phyloP scores from a whole-genome alignment of 2,329 filamentous ascomycete genomes.

The Cyphellophora attinorum region DNA sequence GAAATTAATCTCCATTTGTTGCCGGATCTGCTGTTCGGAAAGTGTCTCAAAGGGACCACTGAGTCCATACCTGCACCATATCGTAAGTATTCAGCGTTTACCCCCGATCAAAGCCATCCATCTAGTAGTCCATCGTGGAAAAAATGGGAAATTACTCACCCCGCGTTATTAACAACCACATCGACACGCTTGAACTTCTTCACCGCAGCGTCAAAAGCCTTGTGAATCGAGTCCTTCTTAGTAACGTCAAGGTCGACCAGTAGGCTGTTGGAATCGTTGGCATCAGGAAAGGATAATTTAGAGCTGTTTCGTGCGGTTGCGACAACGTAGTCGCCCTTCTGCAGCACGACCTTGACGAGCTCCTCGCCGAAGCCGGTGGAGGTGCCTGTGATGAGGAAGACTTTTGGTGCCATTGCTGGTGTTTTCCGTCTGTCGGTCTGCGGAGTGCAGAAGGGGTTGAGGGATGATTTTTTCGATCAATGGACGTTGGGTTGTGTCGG shows the following conservation, averaged over 20 bases:
- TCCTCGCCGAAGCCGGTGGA: slow-evolving; percentile 34
- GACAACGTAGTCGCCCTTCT: slow-evolving; percentile 31
- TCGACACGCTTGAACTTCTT: slow-evolving; percentile 47
- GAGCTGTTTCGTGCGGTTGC: slow-evolving; percentile 30
- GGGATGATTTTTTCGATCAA: too few relatives aligned
- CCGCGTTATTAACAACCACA: slow-evolving; percentile 49
- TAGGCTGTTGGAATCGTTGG: slow-evolving; percentile 32
- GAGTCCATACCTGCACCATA: too few relatives aligned
- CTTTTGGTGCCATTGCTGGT: too few relatives aligned
- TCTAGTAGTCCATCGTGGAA: too few relatives aligned
- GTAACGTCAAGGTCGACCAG: slow-evolving; percentile 45
- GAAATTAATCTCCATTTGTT: slow-evolving; percentile 51
- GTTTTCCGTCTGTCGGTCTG: too few relatives aligned
- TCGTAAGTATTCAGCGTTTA: too few relatives aligned
- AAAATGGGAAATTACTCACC: too few relatives aligned
- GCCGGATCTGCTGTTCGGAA: slow-evolving; percentile 15
- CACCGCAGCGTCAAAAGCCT: slow-evolving; percentile 31
- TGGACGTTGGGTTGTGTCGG: too few relatives aligned
- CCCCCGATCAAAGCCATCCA: too few relatives aligned
- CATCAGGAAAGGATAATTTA: slow-evolving; percentile 9
- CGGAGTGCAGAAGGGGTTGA: too few relatives aligned
- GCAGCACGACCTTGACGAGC: slow-evolving; percentile 28
- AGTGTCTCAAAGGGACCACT: slow-evolving; percentile 39
- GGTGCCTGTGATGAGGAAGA: slow-evolving; percentile 33
- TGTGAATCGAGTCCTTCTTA: slow-evolving; percentile 29